Percentiles rank a stretch among this genome's conserved stretches.
Conservation (phyloP, 305 asterid genomes). For the Fraxinus dipetala region DNA sequence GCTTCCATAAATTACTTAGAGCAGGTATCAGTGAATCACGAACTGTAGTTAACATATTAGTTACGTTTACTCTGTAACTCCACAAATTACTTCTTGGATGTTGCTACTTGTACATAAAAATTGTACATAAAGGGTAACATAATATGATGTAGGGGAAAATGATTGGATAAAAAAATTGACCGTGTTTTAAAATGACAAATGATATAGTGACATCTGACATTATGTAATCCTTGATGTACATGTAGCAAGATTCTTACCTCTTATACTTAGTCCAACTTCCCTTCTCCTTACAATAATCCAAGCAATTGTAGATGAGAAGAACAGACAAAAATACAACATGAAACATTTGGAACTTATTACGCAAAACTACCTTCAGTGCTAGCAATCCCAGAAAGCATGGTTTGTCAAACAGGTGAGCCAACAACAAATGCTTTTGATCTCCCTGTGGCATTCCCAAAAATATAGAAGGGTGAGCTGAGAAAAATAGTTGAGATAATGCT, state of each 20-base stretch:
- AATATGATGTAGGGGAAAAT: no score
- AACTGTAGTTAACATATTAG: neutral
- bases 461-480: constrained; percentile 3
- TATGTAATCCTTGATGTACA: no score
- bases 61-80: neutral
- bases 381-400: constrained; percentile 94
- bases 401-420: constrained; percentile 94
- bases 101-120: no score
- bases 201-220: no score
- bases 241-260: neutral
- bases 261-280: neutral
- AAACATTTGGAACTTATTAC: neutral
- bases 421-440: constrained; percentile 56
- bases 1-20: neutral
- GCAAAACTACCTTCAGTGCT: constrained; percentile 67
- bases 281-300: neutral
- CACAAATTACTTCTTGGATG: neutral
- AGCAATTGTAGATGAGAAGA: neutral
- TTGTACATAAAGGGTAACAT: no score
- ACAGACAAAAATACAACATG: neutral
- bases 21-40: neutral
- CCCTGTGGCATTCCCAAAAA: constrained; percentile 51
- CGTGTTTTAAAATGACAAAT: no score
- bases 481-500: neutral
- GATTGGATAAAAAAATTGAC: no score